Base-by-base conservation (phyloP, 257 asterid species). In the Przewalskia tangutica region DNA sequence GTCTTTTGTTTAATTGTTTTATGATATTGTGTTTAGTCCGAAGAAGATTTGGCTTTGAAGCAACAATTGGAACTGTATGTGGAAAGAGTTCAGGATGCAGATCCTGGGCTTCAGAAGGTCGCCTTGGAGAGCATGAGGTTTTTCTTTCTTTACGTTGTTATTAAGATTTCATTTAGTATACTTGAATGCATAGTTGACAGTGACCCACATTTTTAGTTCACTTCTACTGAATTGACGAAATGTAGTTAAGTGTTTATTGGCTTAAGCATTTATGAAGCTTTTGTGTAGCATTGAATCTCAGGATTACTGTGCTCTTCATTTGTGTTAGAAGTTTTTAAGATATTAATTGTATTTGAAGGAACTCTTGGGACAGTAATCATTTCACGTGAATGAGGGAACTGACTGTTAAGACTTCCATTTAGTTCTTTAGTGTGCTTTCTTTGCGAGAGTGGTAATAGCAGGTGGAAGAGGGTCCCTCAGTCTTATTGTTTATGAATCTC, bases 71-170 rank as follows among this genome's bases (percentile, higher is more conserved):
- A 94, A 89, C 63, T 94, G 89, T 94, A 94, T 67, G 98, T 95
- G 58, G 97, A 91, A 89, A 90, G 98, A 84, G 97, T 85, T 51
- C 97, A 93, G 85, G 98, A 96, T 81, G 34, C 97, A 32, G 97
- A 94, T 86, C 91, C 97, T 13, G 97, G 94, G 27, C 82, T 96
- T 87, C 98, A 94, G 92, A 93, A 92, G 83, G 84, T 89, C 77
- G 98, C 99, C 4, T 90, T 96, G 0, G 97, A 96, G 87, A 89
- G 92, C 91, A 94, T 96, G 98, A 89, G 97, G 99, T 95, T 78
- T 53, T 85, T 68, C 60, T 53, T 27, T 59, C 50, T 40, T 20
- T 71, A 11, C 18, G 6, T 10, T 44, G 5, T 44, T 71, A 8
- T 46, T 46, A 10, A 71, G 23, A 12, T 23, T 48, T 48, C 44